These are phyloP conservation scores for Candida xyloterini DNA, from an alignment of 805 yeast genomes.

Conservation along the genomic window DNA sequence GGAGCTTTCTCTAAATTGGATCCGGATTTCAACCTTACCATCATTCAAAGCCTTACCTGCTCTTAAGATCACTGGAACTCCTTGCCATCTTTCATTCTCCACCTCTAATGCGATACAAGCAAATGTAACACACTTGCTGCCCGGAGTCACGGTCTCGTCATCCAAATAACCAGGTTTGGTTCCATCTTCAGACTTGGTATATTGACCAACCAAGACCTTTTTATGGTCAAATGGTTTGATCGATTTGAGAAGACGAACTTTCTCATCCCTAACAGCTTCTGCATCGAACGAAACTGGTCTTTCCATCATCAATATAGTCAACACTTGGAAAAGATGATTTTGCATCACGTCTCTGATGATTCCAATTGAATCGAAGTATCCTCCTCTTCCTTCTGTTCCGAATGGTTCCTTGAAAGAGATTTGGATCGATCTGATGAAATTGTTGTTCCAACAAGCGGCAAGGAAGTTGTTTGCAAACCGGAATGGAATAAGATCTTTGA, in stretches of 20 bases:
- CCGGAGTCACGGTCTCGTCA: conserved; percentile 81
- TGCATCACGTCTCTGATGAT: conserved; percentile 98
- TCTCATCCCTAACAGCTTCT: conserved; percentile 93
- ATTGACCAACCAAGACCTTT: conserved; percentile 84
- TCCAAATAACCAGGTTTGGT: conserved; percentile 86
- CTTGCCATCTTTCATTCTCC: conserved; percentile 95
- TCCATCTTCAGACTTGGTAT: conserved; percentile 80
- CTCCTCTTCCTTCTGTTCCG: conserved; percentile 99
- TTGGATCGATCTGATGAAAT: conserved; percentile 76
- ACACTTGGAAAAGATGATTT: conserved; percentile 90
- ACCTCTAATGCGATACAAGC: conserved; percentile 81
- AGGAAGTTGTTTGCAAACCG: conserved; percentile 90
- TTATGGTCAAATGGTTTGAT: conserved; percentile 62
- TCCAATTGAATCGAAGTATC: conserved; percentile 93
- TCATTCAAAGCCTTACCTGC: conserved; percentile 98
- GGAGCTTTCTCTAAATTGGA: conserved; percentile 86
- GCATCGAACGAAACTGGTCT: conserved; percentile 90
- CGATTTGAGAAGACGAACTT: conserved; percentile 87
- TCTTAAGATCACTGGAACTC: conserved; percentile 92
- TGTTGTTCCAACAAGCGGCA: conserved; percentile 84
- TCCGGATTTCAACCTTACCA: conserved; percentile 90
- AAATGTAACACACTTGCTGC: conserved; percentile 85
- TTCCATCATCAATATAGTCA: conserved; percentile 92
- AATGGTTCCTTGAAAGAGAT: conserved; percentile 96
- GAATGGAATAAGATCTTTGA: conserved; percentile 83